Evolutionary conservation across 768 basidiomycete species (phyloP).

Genomic region (Ramaria sp.): DNA sequence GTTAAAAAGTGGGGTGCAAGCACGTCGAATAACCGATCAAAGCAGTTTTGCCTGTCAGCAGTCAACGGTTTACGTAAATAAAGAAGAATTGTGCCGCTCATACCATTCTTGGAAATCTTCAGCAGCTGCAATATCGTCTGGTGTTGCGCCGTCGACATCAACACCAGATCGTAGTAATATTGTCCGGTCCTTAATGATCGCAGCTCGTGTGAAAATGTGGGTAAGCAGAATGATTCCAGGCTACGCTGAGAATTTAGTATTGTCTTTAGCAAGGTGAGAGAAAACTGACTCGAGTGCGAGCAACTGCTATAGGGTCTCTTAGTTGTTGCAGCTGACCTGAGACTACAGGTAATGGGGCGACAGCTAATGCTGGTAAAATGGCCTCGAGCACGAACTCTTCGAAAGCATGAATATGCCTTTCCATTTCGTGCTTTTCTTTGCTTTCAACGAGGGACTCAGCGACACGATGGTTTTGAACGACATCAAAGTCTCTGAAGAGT

Average conservation of each 20-base stretch:
- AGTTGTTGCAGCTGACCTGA: conserved; percentile 79
- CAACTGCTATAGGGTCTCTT: conserved; percentile 60
- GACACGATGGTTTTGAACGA: conserved; percentile 65
- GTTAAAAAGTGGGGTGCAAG: conserved; percentile 64
- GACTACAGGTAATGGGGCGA: conserved; percentile 69
- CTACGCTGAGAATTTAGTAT: conserved; percentile 28
- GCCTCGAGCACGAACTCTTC: conserved; percentile 78
- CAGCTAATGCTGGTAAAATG: conserved; percentile 71
- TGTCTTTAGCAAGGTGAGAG: neutral
- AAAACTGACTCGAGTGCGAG: conserved; percentile 65
- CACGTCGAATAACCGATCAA: conserved; percentile 75
- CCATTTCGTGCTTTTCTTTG: conserved; percentile 53
- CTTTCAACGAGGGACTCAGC: conserved; percentile 60
- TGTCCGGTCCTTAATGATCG: conserved; percentile 71
- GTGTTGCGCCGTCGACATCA: conserved; percentile 31
- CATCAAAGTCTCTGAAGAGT: conserved; percentile 90
- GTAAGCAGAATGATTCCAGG: conserved; percentile 89
- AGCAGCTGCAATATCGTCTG: conserved; percentile 44
- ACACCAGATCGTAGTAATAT: conserved; percentile 16
- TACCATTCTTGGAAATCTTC: conserved; percentile 81
- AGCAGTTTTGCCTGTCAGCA: conserved; percentile 66
- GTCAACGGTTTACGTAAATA: conserved; percentile 8
- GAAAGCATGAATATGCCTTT: conserved; percentile 87
- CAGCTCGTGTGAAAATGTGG: conserved; percentile 85
- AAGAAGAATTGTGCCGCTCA: conserved; percentile 8